These are phyloP conservation scores for Globisporangium solare DNA, from an alignment of 352 stramenopile genomes.

Conservation along the genomic window DNA sequence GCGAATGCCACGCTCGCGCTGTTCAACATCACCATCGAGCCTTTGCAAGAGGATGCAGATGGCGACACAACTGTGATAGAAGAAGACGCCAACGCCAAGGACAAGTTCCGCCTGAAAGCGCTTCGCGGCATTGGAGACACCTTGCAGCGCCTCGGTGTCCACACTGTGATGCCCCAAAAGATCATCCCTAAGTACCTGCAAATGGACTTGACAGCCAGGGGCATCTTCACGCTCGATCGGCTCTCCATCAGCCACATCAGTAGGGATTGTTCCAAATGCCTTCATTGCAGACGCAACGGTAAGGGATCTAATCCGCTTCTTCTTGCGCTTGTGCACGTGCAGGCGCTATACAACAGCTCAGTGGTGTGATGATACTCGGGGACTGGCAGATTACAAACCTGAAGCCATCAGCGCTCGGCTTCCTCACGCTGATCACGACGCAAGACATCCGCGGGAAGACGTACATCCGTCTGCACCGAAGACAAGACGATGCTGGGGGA, in stretches of 20 bases:
- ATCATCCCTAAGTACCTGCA: slow-evolving; percentile 47
- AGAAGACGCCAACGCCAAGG: slow-evolving; percentile 6
- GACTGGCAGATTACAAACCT: slow-evolving; percentile 33
- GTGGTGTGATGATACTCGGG: slow-evolving; percentile 37
- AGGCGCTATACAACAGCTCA: slow-evolving; percentile 48
- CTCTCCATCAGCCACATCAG: slow-evolving; percentile 46
- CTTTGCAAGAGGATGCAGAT: slow-evolving; percentile 13
- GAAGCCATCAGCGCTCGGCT: slow-evolving; percentile 25
- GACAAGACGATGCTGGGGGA: neutral
- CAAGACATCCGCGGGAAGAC: slow-evolving; percentile 28
- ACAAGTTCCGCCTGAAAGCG: slow-evolving; percentile 23
- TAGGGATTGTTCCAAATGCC: slow-evolving; percentile 17
- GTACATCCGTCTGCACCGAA: slow-evolving; percentile 30
- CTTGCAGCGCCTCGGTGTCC: slow-evolving; percentile 26
- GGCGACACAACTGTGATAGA: neutral
- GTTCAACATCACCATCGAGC: slow-evolving; percentile 61
- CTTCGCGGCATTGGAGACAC: slow-evolving; percentile 28
- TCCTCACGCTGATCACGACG: slow-evolving; percentile 33
- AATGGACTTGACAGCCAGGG: slow-evolving; percentile 26
- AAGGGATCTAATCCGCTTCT: slow-evolving; percentile 1
- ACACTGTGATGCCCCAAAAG: slow-evolving; percentile 51
- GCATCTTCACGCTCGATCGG: slow-evolving; percentile 44
- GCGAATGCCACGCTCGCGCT: slow-evolving; percentile 31
- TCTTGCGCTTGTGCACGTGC: slow-evolving; percentile 2
- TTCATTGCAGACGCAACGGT: neutral